These are phyloP conservation scores for Leccinum broughii DNA, from an alignment of 768 basidiomycete species.

Conservation along the genomic window DNA sequence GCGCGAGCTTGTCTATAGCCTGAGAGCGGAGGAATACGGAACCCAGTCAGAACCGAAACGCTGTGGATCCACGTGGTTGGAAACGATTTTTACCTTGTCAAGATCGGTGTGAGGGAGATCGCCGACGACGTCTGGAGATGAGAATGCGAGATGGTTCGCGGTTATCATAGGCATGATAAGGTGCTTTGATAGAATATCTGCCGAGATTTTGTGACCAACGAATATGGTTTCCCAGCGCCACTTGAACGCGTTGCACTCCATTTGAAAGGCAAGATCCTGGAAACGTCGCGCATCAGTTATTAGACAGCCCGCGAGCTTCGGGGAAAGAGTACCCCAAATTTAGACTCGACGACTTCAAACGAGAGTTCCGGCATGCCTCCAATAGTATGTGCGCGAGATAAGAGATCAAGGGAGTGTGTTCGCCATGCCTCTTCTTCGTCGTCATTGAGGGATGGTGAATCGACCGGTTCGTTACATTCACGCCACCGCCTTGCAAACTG, in stretches of 20 bases:
- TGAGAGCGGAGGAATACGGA: conserved; percentile 28
- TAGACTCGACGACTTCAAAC: conserved; percentile 60
- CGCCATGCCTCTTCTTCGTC: conserved; percentile 67
- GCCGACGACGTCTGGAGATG: conserved; percentile 55
- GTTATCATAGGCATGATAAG: conserved; percentile 77
- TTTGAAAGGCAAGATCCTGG: conserved; percentile 67
- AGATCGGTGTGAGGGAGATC: conserved; percentile 58
- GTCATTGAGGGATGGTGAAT: conserved; percentile 29
- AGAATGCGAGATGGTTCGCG: conserved; percentile 65
- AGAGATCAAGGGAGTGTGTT: conserved; percentile 49
- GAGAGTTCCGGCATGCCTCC: conserved; percentile 55
- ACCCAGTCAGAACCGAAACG: conserved; percentile 6
- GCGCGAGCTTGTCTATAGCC: conserved; percentile 70
- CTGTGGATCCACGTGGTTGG: conserved; percentile 6
- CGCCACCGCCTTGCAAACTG: conserved; percentile 73
- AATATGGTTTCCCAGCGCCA: conserved; percentile 81
- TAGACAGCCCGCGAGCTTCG: conserved; percentile 3
- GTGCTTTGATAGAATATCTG: conserved; percentile 76
- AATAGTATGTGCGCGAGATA: conserved; percentile 62
- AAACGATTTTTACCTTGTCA: conserved; percentile 53
- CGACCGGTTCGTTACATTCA: conserved; percentile 45
- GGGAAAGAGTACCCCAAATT: conserved; percentile 50
- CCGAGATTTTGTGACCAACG: conserved; percentile 61
- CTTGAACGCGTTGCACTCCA: conserved; percentile 61
- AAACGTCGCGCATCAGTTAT: conserved; percentile 15